A percentile compares a stretch with the other conserved stretches of the same genome.
phyloP scores from a whole-genome alignment of 345 rosid species.

The Brassica incana region DNA sequence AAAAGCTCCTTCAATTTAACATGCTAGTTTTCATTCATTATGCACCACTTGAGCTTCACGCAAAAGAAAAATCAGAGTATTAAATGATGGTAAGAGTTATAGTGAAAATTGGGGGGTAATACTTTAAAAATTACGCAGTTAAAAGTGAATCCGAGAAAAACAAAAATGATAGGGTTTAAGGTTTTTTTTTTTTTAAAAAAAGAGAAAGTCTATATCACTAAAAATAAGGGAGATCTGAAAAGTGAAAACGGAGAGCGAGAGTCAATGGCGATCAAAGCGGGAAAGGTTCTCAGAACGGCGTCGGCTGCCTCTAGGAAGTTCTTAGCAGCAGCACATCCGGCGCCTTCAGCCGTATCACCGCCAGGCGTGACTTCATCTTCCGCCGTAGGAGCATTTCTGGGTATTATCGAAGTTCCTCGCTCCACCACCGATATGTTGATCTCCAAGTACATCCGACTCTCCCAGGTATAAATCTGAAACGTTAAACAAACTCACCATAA shows the following conservation, averaged over 20 bases:
- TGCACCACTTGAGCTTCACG: conserved; percentile 11
- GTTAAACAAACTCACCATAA: not conserved
- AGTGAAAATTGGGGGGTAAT: not conserved
- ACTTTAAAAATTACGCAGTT: not conserved
- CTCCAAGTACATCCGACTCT: conserved; percentile 33
- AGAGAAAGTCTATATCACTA: not conserved
- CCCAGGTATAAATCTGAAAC: conserved; percentile 14
- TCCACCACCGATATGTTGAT: conserved; percentile 28
- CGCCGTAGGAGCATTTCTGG: conserved; percentile 36
- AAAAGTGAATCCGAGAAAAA: not conserved
- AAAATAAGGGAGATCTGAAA: not conserved
- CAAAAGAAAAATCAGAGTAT: not conserved
- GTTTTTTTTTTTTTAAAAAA: too few relatives aligned
- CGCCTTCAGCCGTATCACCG: not conserved
- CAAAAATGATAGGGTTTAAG: not conserved
- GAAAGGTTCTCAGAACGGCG: conserved; percentile 35
- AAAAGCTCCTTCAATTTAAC: too few relatives aligned
- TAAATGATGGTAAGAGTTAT: not conserved
- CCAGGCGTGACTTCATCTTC: conserved; percentile 22
- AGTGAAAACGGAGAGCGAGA: not conserved
- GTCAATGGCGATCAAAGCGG: conserved; percentile 36
- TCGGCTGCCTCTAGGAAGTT: conserved; percentile 32
- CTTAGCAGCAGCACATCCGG: conserved; percentile 12
- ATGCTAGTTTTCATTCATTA: not conserved
- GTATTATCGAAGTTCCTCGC: conserved; percentile 20